Conservation (phyloP, 768 basidiomycete species). For the Russula vinacea region DNA sequence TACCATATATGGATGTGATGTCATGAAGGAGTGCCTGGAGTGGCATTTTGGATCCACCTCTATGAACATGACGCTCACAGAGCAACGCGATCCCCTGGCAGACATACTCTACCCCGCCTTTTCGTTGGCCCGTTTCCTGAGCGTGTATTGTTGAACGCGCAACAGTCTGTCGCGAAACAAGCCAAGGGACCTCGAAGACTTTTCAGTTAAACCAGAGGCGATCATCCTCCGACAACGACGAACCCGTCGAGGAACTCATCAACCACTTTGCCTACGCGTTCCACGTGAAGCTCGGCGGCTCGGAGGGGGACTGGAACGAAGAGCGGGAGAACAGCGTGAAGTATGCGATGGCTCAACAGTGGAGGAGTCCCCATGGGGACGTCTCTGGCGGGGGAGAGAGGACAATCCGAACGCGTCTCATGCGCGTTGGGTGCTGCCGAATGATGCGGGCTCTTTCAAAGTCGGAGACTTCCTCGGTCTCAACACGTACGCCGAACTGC, state of each 20-base stretch:
- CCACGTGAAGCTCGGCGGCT: slow-evolving; percentile 64
- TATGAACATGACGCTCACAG: slow-evolving; percentile 10
- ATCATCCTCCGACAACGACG: slow-evolving; percentile 34
- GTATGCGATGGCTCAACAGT: slow-evolving; percentile 56
- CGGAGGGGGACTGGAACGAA: slow-evolving; percentile 63
- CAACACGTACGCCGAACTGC: slow-evolving; percentile 48
- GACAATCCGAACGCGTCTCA: slow-evolving; percentile 33
- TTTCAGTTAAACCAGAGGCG: slow-evolving; percentile 33
- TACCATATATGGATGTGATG: background rate
- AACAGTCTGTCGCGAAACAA: slow-evolving; percentile 16
- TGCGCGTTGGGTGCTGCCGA: slow-evolving; percentile 37
- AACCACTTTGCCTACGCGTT: slow-evolving; percentile 60
- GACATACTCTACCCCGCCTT: slow-evolving; percentile 49
- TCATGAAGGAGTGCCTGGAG: background rate
- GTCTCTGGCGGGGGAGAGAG: slow-evolving; percentile 38
- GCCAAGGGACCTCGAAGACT: slow-evolving; percentile 25
- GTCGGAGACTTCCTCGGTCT: slow-evolving; percentile 75
- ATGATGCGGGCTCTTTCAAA: slow-evolving; percentile 76
- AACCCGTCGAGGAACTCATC: slow-evolving; percentile 47
- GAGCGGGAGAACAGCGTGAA: slow-evolving; percentile 47
- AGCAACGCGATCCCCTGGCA: slow-evolving; percentile 24
- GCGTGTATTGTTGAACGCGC: slow-evolving; percentile 44
- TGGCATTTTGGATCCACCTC: slow-evolving; percentile 1
- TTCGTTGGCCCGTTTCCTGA: slow-evolving; percentile 80
- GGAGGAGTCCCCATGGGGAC: slow-evolving; percentile 70